Conservation (phyloP, 2,329 filamentous ascomycete species). For the Coleophoma cylindrospora region DNA sequence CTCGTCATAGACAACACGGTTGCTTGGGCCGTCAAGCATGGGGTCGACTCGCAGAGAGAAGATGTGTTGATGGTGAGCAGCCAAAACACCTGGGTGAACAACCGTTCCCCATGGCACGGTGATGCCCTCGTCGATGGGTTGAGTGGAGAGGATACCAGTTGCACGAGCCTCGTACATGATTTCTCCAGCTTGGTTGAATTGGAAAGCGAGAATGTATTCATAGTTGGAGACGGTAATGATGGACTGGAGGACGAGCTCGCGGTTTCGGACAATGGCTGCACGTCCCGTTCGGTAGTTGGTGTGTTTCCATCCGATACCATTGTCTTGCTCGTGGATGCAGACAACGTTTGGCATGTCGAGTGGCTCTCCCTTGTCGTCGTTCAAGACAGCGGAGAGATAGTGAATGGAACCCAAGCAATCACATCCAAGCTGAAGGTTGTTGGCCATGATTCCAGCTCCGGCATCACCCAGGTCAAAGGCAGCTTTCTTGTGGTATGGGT, state of each 20-base stretch:
- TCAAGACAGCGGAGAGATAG: slow-evolving; percentile 55
- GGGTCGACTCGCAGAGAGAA: slow-evolving; percentile 63
- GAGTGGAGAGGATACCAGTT: slow-evolving; percentile 63
- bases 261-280: slow-evolving; percentile 56
- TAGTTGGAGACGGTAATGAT: slow-evolving; percentile 71
- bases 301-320: slow-evolving; percentile 64
- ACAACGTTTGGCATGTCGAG: slow-evolving; percentile 60
- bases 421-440: slow-evolving; percentile 65
- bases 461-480: slow-evolving; percentile 68
- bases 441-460: slow-evolving; percentile 61
- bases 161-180: slow-evolving; percentile 63
- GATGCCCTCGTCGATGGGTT: slow-evolving; percentile 60
- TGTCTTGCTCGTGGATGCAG: slow-evolving; percentile 68
- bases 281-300: slow-evolving; percentile 62
- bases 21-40: slow-evolving; percentile 51
- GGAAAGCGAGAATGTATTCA: slow-evolving; percentile 68
- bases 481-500: slow-evolving; percentile 64
- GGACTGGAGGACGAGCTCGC: slow-evolving; percentile 62
- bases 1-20: slow-evolving; percentile 52
- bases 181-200: slow-evolving; percentile 67
- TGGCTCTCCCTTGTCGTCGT: slow-evolving; percentile 54
- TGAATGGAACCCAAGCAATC: slow-evolving; percentile 68
- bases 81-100: slow-evolving; percentile 65
- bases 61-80: slow-evolving; percentile 71
- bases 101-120: slow-evolving; percentile 64